phyloP scores from a whole-genome alignment of 495 filamentous ascomycete species.

The Lophium mytilinum region DNA sequence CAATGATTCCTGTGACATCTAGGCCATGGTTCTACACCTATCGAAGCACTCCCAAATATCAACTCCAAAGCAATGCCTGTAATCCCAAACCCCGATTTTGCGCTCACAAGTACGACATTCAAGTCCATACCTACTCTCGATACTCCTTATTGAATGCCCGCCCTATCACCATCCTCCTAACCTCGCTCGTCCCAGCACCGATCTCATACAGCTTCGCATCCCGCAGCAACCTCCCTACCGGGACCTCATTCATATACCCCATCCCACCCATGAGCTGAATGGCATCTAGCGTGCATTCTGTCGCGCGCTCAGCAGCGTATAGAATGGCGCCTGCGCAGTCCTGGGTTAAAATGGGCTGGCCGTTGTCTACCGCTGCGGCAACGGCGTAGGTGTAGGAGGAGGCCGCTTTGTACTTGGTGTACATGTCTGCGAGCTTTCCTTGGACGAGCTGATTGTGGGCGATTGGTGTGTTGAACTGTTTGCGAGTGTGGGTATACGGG shows the following conservation, averaged over 20 bases:
- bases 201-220: slow-evolving; percentile 96
- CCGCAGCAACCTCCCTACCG: slow-evolving; percentile 73
- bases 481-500: slow-evolving; percentile 81
- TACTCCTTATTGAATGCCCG: slow-evolving; percentile 88
- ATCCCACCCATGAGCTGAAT: slow-evolving; percentile 93
- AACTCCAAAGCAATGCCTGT: too few relatives aligned
- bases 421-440: slow-evolving; percentile 93
- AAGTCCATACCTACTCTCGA: background rate
- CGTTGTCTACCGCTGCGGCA: slow-evolving; percentile 58
- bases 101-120: too few relatives aligned
- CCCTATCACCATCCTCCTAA: slow-evolving; percentile 89
- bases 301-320: slow-evolving; percentile 89
- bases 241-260: slow-evolving; percentile 93
- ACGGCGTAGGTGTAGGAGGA: slow-evolving; percentile 52
- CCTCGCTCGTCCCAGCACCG: slow-evolving; percentile 91
- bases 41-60: too few relatives aligned
- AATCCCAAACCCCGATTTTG: too few relatives aligned
- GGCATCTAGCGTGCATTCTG: slow-evolving; percentile 80
- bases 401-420: slow-evolving; percentile 80
- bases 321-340: slow-evolving; percentile 94
- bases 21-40: too few relatives aligned
- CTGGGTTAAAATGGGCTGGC: slow-evolving; percentile 52
- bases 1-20: too few relatives aligned
- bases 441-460: slow-evolving; percentile 92
- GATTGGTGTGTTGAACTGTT: slow-evolving; percentile 82